A percentile compares a stretch with the other conserved stretches of the same genome.
These are phyloP conservation scores for Pythium myriotylum DNA, from an alignment of 352 stramenopile genomes.

Conservation along the genomic window DNA sequence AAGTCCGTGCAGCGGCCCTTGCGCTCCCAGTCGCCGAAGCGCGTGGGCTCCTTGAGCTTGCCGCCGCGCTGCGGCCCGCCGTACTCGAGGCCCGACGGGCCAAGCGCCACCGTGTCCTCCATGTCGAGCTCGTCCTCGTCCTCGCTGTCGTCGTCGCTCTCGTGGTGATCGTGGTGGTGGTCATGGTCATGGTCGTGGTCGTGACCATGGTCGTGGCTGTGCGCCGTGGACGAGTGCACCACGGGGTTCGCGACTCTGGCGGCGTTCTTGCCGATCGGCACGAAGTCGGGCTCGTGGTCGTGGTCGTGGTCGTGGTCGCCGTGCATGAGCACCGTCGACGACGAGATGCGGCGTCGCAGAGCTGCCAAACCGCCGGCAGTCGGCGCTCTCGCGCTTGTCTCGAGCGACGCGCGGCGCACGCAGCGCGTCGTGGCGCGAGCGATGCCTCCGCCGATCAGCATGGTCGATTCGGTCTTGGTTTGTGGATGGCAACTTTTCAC, in stretches of 20 bases:
- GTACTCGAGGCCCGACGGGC: slow-evolving; percentile 90
- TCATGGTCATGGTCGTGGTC: slow-evolving; percentile 26
- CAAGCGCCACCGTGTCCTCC: slow-evolving; percentile 94
- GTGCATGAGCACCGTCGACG: slow-evolving; percentile 30
- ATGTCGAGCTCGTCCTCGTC: slow-evolving; percentile 87
- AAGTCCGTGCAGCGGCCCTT: slow-evolving; percentile 97
- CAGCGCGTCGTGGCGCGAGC: slow-evolving; percentile 12
- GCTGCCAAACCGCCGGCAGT: background rate
- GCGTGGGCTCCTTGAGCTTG: slow-evolving; percentile 93
- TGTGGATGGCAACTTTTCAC: background rate
- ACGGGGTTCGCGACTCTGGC: background rate
- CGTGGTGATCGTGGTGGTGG: slow-evolving; percentile 24
- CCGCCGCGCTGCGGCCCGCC: slow-evolving; percentile 93
- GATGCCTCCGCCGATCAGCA: slow-evolving; percentile 17
- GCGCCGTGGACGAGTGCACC: background rate
- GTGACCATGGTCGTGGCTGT: slow-evolving; percentile 19
- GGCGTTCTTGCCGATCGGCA: slow-evolving; percentile 28
- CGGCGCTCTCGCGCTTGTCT: background rate
- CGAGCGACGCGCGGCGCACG: slow-evolving; percentile 8
- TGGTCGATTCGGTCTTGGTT: slow-evolving; percentile 6
- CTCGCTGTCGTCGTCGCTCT: slow-evolving; percentile 34
- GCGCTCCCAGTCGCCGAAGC: slow-evolving; percentile 98
- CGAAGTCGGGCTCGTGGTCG: slow-evolving; percentile 37
- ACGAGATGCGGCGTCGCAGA: slow-evolving; percentile 32
- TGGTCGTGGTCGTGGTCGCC: slow-evolving; percentile 30